Evolutionary conservation across 1,284 basidiomycete species (phyloP), one percentile per base, ranked within the genome.

Genomic region (Rhodotorula sp.): DNA sequence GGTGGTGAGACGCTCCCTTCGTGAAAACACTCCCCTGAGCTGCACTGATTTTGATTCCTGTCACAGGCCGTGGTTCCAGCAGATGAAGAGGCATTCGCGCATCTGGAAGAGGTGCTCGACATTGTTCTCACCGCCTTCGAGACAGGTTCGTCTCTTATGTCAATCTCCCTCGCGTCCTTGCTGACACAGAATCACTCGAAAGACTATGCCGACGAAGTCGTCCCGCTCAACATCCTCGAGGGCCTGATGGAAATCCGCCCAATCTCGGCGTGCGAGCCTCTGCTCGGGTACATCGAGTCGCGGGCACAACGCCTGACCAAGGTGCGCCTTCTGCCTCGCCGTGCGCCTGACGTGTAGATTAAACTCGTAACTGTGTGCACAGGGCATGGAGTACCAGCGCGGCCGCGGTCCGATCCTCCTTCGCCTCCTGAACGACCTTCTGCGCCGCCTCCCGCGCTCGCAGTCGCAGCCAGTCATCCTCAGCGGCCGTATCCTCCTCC

Each of bases 361-460:
- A 41, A 4, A 3, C 41, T 17, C 34, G 34, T 12, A 23, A 9
- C 34, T 34, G 34, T 9, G 14, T n/a, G 7, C 7, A 21, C 66
- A 82, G 81, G 88, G 86, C 69, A 88, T 94, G 87, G 86, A 90
- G 17, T 91, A 92, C 1, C 87, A 89, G 80, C 91, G 90, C 80
- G 91, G 91, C 71, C 94, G 95, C 80, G 91, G 91, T 0, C 88
- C 94, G 50, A 85, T 91, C 60, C 84, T 96, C 19, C 85, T 96
- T 45, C 88, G 93, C 56, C 90, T 89, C 46, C 85, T 93, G 62
- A 96, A 96, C 78, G 92, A 94, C 78, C 86, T 96, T 13, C 84
- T 95, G 1, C 86, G 91, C 23, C 87, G 93, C 2, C 84, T 95
- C 19, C 91, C 91, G 42, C 92, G 92, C 81, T 91, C 88, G 79